Base-by-base conservation (phyloP, 192 early-diverging fungal genomes). In the Allomyces javanicus region DNA sequence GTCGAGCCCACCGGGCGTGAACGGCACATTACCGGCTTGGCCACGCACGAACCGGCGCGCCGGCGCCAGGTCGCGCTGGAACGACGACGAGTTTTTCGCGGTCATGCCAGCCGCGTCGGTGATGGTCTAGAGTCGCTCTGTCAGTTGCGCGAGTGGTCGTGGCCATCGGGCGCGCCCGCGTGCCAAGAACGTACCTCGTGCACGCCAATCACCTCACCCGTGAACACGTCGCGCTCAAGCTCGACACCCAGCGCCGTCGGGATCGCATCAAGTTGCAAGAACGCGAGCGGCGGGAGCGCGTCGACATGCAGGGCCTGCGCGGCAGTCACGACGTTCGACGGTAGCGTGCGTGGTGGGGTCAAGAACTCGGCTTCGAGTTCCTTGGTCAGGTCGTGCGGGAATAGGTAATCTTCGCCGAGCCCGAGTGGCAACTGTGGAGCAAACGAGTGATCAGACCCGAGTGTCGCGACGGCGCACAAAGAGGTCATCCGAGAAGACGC, bases 21-120 rank as follows among this genome's bases (percentile, higher is more conserved):
- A 93, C 1, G 89, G 90, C 62, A 86, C 76, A 62, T 84, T 79
- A 7, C 81, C 76, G 4, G 83, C 81, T 23, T 73, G 74, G 12
- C 91, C 89, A 17, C 83, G 77, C 1, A 90, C 88, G 68, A 88
- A 91, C 67, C 86, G 78, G n/a, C 77, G 66, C 23, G 74, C 62
- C 4, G 70, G 72, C 1, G 78, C 76, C 64, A 84, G 77, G 17
- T 79, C 77, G 22, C 90, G 77, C 1, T 76, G 70, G 19, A 93
- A 78, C n/a, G 84, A 86, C 0, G 87, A 86, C 23, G 90, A 87
- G 66, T 88, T 89, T 44, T 74, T 78, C 19, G 76, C 74, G 3
- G 76, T 77, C 65, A 80, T 40, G 33, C 33, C 33, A 7, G 33
- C 33, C 33, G 33, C 33, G 33, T 40, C 33, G 33, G 33, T 40